phyloP scores from a whole-genome alignment of 345 rosid genomes.

The Eucalyptus rudis region DNA sequence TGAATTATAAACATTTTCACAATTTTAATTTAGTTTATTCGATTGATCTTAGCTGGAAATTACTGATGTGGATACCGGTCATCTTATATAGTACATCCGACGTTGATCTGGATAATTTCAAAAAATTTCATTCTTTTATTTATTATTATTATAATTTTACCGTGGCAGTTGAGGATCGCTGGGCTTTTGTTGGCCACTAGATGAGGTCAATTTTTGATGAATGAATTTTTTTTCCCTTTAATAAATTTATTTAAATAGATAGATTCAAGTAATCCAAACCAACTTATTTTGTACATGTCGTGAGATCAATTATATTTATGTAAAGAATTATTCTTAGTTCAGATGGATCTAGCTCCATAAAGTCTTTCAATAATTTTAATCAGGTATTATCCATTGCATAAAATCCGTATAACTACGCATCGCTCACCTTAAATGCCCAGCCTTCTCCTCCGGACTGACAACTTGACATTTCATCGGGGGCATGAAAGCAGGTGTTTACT shows the following conservation, averaged over 20 bases:
- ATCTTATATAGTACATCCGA: accelerated
- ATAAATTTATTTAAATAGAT: background rate
- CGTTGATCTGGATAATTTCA: accelerated
- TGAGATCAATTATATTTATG: background rate
- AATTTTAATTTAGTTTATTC: no score
- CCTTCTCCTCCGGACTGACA: background rate
- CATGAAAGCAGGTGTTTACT: background rate
- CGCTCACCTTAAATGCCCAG: background rate
- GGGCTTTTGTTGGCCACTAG: background rate
- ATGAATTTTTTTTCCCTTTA: no score
- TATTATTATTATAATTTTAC: background rate
- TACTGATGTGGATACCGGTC: accelerated
- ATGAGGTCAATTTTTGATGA: background rate
- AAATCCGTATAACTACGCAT: background rate
- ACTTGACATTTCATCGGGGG: background rate
- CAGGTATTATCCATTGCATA: background rate
- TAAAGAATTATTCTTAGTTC: background rate
- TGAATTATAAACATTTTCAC: background rate
- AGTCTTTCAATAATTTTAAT: background rate
- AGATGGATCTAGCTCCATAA: background rate
- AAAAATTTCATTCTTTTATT: accelerated
- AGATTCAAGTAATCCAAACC: background rate
- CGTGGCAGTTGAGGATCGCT: accelerated
- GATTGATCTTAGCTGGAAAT: accelerated
- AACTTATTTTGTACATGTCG: background rate